phyloP scores from a whole-genome alignment of 108 stramenopile species.

The Stephanodiscus triporus region DNA sequence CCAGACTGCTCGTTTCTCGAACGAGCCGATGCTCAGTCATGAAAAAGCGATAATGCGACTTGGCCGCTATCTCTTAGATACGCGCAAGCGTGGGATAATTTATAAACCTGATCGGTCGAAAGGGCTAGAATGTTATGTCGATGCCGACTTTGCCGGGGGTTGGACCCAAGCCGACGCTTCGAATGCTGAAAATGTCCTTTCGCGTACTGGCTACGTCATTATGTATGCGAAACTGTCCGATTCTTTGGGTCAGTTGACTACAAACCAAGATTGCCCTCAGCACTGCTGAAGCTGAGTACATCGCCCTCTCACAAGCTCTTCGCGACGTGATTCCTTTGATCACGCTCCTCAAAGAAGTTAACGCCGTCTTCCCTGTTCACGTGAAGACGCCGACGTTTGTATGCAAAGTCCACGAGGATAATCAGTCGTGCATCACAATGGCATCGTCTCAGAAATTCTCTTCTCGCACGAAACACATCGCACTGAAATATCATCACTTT shows the following conservation, averaged over 20 bases:
- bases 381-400: too few species aligned
- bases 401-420: too few species aligned
- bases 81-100: slow-evolving; percentile 24
- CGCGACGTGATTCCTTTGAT: too few species aligned
- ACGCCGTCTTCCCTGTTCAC: too few species aligned
- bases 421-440: too few species aligned
- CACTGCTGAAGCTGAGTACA: slow-evolving; percentile 19
- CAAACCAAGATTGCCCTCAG: slow-evolving; percentile 19
- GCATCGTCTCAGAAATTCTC: too few species aligned
- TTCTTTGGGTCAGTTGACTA: slow-evolving; percentile 3
- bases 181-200: not conserved
- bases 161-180: slow-evolving; percentile 19
- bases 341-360: slow-evolving; percentile 1
- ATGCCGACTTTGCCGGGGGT: slow-evolving; percentile 50
- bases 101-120: slow-evolving; percentile 14
- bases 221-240: slow-evolving; percentile 33
- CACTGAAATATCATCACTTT: too few species aligned
- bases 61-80: too few species aligned
- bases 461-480: too few species aligned
- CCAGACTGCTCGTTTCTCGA: slow-evolving; percentile 53
- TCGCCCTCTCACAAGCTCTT: too few species aligned
- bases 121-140: slow-evolving; percentile 42
- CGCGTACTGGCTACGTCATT: slow-evolving; percentile 21
- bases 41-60: slow-evolving; percentile 42
- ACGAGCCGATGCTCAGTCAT: slow-evolving; percentile 43